Evolutionary conservation across 2,329 filamentous ascomycete species (phyloP).

Genomic region (Pseudocercospora pini-densiflorae): DNA sequence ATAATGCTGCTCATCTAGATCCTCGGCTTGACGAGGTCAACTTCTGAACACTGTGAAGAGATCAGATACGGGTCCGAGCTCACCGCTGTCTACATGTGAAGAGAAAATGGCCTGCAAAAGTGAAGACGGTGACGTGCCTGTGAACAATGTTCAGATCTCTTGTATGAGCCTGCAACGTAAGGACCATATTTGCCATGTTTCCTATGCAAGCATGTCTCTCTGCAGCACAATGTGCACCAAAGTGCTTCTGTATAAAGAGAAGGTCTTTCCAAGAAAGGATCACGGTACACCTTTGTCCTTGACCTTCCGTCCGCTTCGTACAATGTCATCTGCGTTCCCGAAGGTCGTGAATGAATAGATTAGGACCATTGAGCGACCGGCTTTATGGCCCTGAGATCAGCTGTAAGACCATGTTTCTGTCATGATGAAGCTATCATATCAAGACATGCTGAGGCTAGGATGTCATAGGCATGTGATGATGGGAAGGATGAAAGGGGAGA

Average conservation of each 20-base stretch:
- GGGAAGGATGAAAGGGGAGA: no score
- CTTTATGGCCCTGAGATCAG: not conserved
- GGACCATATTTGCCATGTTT: not conserved
- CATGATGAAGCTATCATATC: not conserved
- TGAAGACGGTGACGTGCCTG: not conserved
- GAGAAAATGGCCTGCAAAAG: not conserved
- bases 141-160: not conserved
- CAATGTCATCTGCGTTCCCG: not conserved
- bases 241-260: not conserved
- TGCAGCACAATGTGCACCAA: not conserved
- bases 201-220: not conserved
- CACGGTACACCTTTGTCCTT: not conserved
- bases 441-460: no score
- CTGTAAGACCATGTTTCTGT: not conserved
- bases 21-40: no score
- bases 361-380: not conserved
- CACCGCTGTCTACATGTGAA: not conserved
- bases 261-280: not conserved
- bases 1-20: no score
- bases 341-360: not conserved
- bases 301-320: not conserved
- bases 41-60: not conserved
- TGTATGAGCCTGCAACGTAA: not conserved
- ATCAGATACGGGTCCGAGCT: not conserved
- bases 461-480: not conserved